These are phyloP conservation scores for Avicennia marina DNA, from an alignment of 257 asterid species.

Conservation along the genomic window DNA sequence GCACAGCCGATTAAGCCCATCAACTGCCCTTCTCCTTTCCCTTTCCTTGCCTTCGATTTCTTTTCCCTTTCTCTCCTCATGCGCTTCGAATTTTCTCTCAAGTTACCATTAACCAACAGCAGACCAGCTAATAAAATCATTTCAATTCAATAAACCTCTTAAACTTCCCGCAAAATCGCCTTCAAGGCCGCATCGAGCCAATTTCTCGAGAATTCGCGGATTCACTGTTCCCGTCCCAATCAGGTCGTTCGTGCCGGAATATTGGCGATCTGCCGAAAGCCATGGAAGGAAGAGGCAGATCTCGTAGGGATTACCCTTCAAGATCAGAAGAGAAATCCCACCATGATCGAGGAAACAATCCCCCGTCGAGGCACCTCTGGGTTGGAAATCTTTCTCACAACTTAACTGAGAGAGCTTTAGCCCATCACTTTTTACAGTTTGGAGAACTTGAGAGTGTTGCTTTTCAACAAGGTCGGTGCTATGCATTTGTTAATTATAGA, in stretches of 20 bases:
- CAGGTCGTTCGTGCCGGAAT: not conserved
- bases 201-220: not conserved
- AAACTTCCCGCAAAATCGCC: not conserved
- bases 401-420: conserved; percentile 58
- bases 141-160: not conserved
- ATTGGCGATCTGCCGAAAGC: not conserved
- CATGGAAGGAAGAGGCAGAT: conserved; percentile 63
- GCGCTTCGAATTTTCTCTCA: too few species aligned
- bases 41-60: too few species aligned
- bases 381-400: conserved; percentile 71
- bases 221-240: not conserved
- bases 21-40: too few species aligned
- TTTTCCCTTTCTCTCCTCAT: too few species aligned
- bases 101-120: too few species aligned
- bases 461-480: conserved; percentile 91
- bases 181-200: not conserved
- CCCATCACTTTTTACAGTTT: conserved; percentile 53
- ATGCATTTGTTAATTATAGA: conserved; percentile 72
- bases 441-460: conserved; percentile 86
- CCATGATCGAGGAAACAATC: conserved; percentile 52
- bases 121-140: too few species aligned
- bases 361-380: conserved; percentile 96
- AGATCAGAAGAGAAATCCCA: conserved; percentile 62
- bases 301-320: conserved; percentile 59
- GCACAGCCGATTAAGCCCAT: too few species aligned